Evolutionary conservation across 257 asterid species (phyloP).

Genomic region (Cynanchum wilfordii): DNA sequence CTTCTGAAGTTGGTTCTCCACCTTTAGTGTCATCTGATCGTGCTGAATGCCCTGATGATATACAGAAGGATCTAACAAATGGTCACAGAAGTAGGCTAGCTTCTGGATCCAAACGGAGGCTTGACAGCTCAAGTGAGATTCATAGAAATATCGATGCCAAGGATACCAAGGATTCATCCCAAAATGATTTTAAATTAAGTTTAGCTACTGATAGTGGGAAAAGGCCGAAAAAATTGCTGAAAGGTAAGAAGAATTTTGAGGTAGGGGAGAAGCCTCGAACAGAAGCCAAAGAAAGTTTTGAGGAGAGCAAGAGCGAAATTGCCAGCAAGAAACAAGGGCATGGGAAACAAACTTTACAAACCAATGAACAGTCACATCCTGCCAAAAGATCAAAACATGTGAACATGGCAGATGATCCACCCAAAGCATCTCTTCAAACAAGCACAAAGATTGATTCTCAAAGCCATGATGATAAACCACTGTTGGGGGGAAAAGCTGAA

Average conservation of each 20-base stretch:
- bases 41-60: conserved; percentile 24
- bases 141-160: conserved; percentile 22
- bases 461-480: conserved; percentile 30
- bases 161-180: conserved; percentile 36
- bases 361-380: conserved; percentile 29
- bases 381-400: conserved; percentile 39
- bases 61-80: conserved; percentile 42
- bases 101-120: conserved; percentile 36
- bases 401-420: conserved; percentile 38
- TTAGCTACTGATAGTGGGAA: conserved; percentile 31
- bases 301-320: conserved; percentile 27
- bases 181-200: conserved; percentile 26
- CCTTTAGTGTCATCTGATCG: conserved; percentile 13
- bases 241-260: conserved; percentile 35
- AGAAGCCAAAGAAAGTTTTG: conserved; percentile 30
- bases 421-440: conserved; percentile 23
- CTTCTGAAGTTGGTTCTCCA: conserved; percentile 15
- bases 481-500: conserved; percentile 36
- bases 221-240: conserved; percentile 31
- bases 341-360: conserved; percentile 32
- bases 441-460: conserved; percentile 32
- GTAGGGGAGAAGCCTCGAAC: conserved; percentile 21
- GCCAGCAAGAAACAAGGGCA: conserved; percentile 47
- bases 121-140: conserved; percentile 29
- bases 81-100: conserved; percentile 40